phyloP scores from a whole-genome alignment of 352 stramenopile genomes.

The Pythium utonaiense region DNA sequence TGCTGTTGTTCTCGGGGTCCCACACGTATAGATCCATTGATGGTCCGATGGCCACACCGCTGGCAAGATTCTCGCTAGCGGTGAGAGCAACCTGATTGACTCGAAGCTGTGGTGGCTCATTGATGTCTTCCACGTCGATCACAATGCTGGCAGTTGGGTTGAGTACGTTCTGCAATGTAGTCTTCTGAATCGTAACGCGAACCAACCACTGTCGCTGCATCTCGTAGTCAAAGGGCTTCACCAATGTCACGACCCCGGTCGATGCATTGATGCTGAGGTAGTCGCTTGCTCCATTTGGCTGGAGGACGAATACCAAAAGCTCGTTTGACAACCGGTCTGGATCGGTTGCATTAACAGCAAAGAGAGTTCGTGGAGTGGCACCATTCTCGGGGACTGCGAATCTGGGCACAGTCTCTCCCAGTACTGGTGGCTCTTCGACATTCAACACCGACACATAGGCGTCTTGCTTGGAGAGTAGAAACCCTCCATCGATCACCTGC shows the following conservation, averaged over 20 bases:
- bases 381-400: constrained; percentile 32
- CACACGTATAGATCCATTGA: constrained; percentile 31
- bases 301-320: constrained; percentile 17
- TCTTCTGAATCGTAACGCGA: constrained; percentile 1
- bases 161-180: background rate
- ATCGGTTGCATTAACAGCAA: constrained; percentile 42
- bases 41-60: constrained; percentile 23
- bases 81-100: background rate
- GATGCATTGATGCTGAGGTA: constrained; percentile 8
- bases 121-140: constrained; percentile 16
- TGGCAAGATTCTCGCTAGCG: constrained; percentile 14
- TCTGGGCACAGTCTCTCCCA: background rate
- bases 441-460: constrained; percentile 29
- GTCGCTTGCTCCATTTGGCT: background rate
- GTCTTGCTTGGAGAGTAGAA: constrained; percentile 17
- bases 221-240: constrained; percentile 28
- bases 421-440: constrained; percentile 23
- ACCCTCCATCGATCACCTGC: constrained; percentile 29
- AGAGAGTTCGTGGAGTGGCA: constrained; percentile 30
- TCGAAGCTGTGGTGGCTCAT: constrained; percentile 24
- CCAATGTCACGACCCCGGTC: constrained; percentile 19
- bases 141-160: background rate
- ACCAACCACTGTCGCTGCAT: background rate
- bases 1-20: constrained; percentile 55
- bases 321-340: constrained; percentile 36